Conservation (phyloP, 2,329 filamentous ascomycete species). For the Blastomyces emzantsi region DNA sequence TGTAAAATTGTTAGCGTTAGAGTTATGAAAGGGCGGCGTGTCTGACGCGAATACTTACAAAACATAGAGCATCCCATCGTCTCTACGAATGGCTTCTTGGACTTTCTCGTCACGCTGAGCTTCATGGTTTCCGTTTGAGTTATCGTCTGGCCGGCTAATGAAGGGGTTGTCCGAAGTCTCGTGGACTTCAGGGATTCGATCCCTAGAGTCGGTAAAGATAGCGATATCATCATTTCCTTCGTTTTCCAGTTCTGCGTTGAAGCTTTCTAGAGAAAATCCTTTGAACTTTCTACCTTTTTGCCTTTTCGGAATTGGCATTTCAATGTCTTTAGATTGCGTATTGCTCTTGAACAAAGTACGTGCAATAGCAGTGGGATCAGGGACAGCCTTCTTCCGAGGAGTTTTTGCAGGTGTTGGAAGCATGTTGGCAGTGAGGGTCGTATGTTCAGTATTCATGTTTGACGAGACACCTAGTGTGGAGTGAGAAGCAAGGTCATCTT, state of each 20-base stretch:
- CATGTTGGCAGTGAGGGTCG: slow-evolving; percentile 32
- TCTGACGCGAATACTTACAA: slow-evolving; percentile 44
- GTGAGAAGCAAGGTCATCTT: not conserved
- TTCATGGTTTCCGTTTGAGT: slow-evolving; percentile 18
- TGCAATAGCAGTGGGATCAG: slow-evolving; percentile 40
- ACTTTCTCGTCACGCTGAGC: slow-evolving; percentile 35
- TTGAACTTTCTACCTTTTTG: slow-evolving; percentile 38
- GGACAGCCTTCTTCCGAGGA: slow-evolving; percentile 46
- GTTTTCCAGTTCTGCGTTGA: slow-evolving; percentile 26
- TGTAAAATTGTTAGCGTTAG: slow-evolving; percentile 29
- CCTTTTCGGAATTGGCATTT: slow-evolving; percentile 43
- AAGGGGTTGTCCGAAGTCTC: slow-evolving; percentile 49
- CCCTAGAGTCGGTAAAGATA: slow-evolving; percentile 56
- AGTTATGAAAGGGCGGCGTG: not conserved
- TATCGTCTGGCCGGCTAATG: slow-evolving; percentile 33
- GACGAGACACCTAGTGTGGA: slow-evolving; percentile 12
- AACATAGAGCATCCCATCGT: slow-evolving; percentile 52
- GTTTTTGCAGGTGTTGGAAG: slow-evolving; percentile 56
- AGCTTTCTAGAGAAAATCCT: slow-evolving; percentile 39
- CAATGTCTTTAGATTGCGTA: slow-evolving; percentile 31
- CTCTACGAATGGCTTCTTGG: slow-evolving; percentile 42
- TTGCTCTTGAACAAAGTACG: slow-evolving; percentile 46
- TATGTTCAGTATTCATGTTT: slow-evolving; percentile 16
- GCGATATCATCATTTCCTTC: slow-evolving; percentile 38
- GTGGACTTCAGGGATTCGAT: slow-evolving; percentile 49